These are phyloP conservation scores for Ambrosiella cleistominuta DNA, from an alignment of 2,329 filamentous ascomycete genomes.

Conservation along the genomic window DNA sequence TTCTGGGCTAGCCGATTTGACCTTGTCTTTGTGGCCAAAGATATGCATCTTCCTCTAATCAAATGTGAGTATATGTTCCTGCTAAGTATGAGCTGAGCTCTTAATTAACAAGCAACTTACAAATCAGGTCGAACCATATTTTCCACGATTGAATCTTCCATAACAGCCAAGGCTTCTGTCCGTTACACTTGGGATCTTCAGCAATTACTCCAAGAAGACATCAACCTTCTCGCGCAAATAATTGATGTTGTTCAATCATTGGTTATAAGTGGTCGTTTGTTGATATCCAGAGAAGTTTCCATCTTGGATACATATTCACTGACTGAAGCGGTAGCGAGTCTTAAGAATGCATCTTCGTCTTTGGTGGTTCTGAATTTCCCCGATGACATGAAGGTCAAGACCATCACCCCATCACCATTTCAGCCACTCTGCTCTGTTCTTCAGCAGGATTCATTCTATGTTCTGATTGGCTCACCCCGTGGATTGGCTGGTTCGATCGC, in stretches of 20 bases:
- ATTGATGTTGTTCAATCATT: slow-evolving; percentile 4
- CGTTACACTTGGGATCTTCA: slow-evolving; percentile 5
- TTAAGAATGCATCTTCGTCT: slow-evolving; percentile 2
- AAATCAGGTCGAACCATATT: slow-evolving; percentile 5
- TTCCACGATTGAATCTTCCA: not conserved
- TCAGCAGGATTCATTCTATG: slow-evolving; percentile 23
- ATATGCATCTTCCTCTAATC: slow-evolving; percentile 15
- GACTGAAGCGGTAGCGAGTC: not conserved
- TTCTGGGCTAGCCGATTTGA: slow-evolving; percentile 16
- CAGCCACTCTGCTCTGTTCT: not conserved
- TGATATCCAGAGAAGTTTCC: not conserved
- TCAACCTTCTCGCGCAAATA: not conserved
- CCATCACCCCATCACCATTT: not conserved
- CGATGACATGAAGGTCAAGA: not conserved
- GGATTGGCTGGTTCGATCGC: slow-evolving; percentile 38
- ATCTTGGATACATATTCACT: slow-evolving; percentile 1
- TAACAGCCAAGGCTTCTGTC: not conserved
- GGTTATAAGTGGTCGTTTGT: not conserved
- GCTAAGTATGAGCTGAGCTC: not conserved
- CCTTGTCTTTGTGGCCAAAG: not conserved
- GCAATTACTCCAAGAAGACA: slow-evolving; percentile 3
- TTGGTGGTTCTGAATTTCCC: not conserved
- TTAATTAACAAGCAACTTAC: not conserved
- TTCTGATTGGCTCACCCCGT: slow-evolving; percentile 39
- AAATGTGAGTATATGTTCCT: slow-evolving; percentile 18